phyloP scores from a whole-genome alignment of 208 protist genomes.

The Acanthamoeba divionensis region DNA sequence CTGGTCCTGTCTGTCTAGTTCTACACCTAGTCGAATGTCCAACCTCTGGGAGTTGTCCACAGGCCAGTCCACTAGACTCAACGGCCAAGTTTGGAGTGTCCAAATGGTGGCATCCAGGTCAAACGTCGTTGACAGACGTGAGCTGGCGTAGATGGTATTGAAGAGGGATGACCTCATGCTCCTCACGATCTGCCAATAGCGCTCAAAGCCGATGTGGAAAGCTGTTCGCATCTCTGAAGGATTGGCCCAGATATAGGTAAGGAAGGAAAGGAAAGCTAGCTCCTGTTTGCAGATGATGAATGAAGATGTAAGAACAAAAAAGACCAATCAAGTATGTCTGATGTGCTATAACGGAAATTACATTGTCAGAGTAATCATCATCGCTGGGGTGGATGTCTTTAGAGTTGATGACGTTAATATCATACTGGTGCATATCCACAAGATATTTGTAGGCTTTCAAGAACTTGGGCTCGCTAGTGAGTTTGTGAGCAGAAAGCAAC shows the following conservation, averaged over 20 bases:
- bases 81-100: slow-evolving; percentile 24
- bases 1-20: neutral
- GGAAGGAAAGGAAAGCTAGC: neutral
- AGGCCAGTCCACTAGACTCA: slow-evolving; percentile 53
- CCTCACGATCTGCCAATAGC: neutral
- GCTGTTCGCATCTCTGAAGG: neutral
- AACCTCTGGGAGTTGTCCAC: slow-evolving; percentile 53
- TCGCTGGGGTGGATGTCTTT: slow-evolving; percentile 56
- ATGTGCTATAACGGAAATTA: slow-evolving; percentile 13
- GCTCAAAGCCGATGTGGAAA: neutral
- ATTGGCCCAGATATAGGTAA: neutral
- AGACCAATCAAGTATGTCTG: neutral
- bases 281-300: neutral
- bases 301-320: too few species aligned
- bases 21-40: neutral
- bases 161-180: neutral
- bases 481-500: slow-evolving; percentile 22
- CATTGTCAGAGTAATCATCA: slow-evolving; percentile 54
- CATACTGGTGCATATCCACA: slow-evolving; percentile 53
- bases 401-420: slow-evolving; percentile 57
- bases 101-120: neutral
- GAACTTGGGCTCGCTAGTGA: slow-evolving; percentile 56
- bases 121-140: neutral
- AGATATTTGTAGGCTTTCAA: neutral
- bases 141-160: neutral